A percentile compares a stretch with the other conserved stretches of the same genome.
Evolutionary conservation across 2,329 filamentous ascomycete genomes (phyloP).

Genomic region (Trichoderma oligosporum): DNA sequence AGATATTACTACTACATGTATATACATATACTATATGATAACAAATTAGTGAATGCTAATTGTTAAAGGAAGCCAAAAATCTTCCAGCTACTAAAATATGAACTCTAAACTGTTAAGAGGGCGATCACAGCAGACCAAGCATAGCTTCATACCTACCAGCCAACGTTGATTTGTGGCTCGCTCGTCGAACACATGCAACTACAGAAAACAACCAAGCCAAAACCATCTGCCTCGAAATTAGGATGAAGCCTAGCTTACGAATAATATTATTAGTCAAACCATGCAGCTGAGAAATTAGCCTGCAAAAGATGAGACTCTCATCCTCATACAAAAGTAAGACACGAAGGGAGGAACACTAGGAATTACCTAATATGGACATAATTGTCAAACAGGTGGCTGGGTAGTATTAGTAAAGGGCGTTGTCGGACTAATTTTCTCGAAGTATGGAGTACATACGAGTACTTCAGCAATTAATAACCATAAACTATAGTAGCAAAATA

Average conservation of each 20-base stretch:
- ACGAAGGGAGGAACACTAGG: neutral
- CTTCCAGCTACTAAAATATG: too few species aligned
- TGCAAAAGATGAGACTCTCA: slow-evolving; percentile 10
- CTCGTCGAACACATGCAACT: neutral
- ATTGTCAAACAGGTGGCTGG: slow-evolving; percentile 1
- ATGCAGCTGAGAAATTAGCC: slow-evolving; percentile 14
- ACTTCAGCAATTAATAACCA: neutral
- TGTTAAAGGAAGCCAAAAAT: too few species aligned
- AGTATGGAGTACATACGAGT: too few species aligned
- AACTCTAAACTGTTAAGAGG: too few species aligned
- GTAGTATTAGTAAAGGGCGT: neutral
- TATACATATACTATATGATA: too few species aligned
- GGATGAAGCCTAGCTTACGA: neutral
- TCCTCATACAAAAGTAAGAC: neutral
- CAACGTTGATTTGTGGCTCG: too few species aligned
- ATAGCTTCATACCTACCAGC: too few species aligned
- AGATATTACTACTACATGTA: too few species aligned
- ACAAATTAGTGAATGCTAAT: too few species aligned
- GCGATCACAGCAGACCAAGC: too few species aligned
- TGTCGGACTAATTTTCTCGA: neutral
- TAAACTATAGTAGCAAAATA: neutral
- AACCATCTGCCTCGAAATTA: neutral
- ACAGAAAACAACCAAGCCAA: neutral
- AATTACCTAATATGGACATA: slow-evolving; percentile 12
- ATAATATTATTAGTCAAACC: neutral